Conservation (phyloP, 768 basidiomycete genomes). For the Tricholomella constricta region DNA sequence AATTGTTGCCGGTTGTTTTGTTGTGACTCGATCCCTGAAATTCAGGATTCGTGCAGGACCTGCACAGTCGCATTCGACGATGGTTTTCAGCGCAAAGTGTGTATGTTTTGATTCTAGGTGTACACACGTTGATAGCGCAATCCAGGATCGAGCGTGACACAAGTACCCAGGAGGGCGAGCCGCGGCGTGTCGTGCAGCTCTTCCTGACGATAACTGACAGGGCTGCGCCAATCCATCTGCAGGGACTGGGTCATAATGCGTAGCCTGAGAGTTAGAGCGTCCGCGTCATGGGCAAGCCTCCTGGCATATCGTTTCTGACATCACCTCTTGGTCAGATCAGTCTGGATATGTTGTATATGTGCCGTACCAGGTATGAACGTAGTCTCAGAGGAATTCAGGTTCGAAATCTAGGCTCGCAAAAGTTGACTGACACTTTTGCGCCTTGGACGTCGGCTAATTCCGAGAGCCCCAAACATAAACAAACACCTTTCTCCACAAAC, state of each 20-base stretch:
- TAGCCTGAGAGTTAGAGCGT: background rate
- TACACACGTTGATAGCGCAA: background rate
- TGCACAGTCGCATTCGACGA: conserved; percentile 33
- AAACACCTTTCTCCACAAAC: too few relatives aligned
- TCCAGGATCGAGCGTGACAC: conserved; percentile 27
- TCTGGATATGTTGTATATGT: too few relatives aligned
- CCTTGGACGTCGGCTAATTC: too few relatives aligned
- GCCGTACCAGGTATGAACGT: too few relatives aligned
- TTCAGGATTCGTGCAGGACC: conserved; percentile 41
- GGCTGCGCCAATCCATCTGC: conserved; percentile 34
- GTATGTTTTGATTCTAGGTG: conserved; percentile 25
- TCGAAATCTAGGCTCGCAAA: too few relatives aligned
- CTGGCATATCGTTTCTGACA: conserved; percentile 4
- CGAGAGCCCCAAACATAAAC: too few relatives aligned
- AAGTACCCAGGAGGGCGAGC: conserved; percentile 14
- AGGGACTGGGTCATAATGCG: background rate
- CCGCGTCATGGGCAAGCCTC: background rate
- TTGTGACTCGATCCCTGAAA: conserved; percentile 40
- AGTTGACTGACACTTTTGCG: too few relatives aligned
- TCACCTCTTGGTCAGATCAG: too few relatives aligned
- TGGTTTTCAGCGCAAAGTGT: conserved; percentile 44
- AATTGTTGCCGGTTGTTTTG: conserved; percentile 41
- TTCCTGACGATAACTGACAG: conserved; percentile 33
- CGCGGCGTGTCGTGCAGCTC: conserved; percentile 34
- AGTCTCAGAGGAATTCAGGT: too few relatives aligned